phyloP scores from a whole-genome alignment of 2,329 filamentous ascomycete genomes.

The Malbranchea cinnamomea region DNA sequence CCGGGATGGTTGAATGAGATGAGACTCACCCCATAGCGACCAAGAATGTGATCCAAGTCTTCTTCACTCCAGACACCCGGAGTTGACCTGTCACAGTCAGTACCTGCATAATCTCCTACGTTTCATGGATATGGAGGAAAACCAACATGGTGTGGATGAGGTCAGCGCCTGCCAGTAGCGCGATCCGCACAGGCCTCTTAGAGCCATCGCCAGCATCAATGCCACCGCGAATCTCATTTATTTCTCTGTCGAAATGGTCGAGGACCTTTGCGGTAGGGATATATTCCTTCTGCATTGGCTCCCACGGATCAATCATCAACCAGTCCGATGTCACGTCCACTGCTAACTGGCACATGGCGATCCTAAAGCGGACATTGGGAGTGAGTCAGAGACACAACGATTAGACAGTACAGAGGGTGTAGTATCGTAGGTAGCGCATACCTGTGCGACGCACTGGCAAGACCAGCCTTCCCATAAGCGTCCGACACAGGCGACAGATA shows the following conservation, averaged over 20 bases:
- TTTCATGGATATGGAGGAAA: no score
- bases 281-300: slow-evolving; percentile 72
- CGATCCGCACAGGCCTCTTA: slow-evolving; percentile 55
- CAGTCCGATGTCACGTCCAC: slow-evolving; percentile 56
- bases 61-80: slow-evolving; percentile 64
- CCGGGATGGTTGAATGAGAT: neutral
- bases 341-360: slow-evolving; percentile 77
- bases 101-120: no score
- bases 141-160: slow-evolving; percentile 63
- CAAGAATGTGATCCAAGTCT: slow-evolving; percentile 78
- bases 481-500: slow-evolving; percentile 68
- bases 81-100: no score
- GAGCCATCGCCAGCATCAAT: slow-evolving; percentile 52
- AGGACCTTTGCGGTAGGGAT: slow-evolving; percentile 78
- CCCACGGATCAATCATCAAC: slow-evolving; percentile 81
- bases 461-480: slow-evolving; percentile 64
- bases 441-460: slow-evolving; percentile 58
- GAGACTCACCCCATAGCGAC: slow-evolving; percentile 50
- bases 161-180: slow-evolving; percentile 67
- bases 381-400: neutral
- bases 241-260: slow-evolving; percentile 81
- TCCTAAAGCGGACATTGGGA: slow-evolving; percentile 23
- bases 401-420: neutral
- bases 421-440: slow-evolving; percentile 17
- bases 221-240: slow-evolving; percentile 65